Conservation (phyloP, 192 early-diverging fungal species). For the Mortierella hygrophila region DNA sequence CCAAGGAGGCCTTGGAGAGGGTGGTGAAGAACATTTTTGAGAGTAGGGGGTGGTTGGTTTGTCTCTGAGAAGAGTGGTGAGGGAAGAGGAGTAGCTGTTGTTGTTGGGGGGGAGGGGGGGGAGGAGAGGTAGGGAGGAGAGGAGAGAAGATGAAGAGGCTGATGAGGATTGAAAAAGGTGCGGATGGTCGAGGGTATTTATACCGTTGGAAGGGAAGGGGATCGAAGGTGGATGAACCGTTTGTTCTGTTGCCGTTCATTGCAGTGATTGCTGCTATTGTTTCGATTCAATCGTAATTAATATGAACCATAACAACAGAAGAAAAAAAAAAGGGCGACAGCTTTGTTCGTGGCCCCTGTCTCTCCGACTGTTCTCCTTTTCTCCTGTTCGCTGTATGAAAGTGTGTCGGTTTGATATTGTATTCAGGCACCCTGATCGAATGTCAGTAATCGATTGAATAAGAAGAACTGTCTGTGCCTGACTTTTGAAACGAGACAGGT, state of each 20-base stretch:
- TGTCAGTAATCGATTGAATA: background rate
- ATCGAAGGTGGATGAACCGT: background rate
- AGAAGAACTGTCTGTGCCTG: background rate
- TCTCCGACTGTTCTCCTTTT: background rate
- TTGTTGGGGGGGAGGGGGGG: background rate
- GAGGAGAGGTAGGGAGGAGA: background rate
- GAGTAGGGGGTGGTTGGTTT: background rate
- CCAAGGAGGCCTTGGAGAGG: slow-evolving; percentile 44
- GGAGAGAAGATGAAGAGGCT: slow-evolving; percentile 14
- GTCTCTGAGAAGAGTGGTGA: background rate
- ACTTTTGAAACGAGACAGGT: background rate
- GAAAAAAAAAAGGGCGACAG: background rate
- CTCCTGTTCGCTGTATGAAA: no score
- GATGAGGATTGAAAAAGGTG: background rate
- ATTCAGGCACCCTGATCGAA: background rate
- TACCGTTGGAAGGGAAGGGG: background rate
- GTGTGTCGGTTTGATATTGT: background rate
- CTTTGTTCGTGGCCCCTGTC: background rate
- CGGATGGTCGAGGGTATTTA: background rate
- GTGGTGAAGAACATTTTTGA: slow-evolving; percentile 22
- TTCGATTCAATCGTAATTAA: background rate
- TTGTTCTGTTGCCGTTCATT: no score
- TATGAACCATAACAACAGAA: no score
- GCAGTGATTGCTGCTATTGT: background rate
- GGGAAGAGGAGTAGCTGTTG: background rate